Base-by-base conservation (phyloP, 2,329 filamentous ascomycete genomes). In the Aspergillus brunneoviolaceus region DNA sequence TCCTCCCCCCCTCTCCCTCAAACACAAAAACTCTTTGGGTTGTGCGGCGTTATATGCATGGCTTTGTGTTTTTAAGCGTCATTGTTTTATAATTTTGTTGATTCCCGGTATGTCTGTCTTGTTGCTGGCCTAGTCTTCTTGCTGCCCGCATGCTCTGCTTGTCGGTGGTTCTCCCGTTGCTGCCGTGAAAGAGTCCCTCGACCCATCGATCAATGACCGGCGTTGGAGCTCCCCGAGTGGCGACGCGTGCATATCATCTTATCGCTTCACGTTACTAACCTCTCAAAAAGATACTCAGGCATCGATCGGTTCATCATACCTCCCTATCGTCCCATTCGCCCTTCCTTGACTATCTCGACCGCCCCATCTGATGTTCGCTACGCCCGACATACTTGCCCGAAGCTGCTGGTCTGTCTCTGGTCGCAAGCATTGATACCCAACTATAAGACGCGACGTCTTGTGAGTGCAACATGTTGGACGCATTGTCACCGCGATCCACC, bases 401-500 rank as follows among this genome's bases (percentile, higher is more conserved):
- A 14, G 57, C 48, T 54, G 49, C 47, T 49, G 49, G 56, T 23
- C 42, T 11, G 35, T 53, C 51, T 12, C 35, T 55, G 52, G 50
- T 48, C 52, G 21, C 25, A 12, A 49, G n/a, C 25, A 48, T 55
- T 55, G 42, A 49, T 55, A 55, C 31, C 58, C 23, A 53, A 52
- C n/a, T 45, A 27, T 51, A 58, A 33, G 39, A 27, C 27, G 53
- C 49, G 16, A 19, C 11, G 16, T 50, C 47, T 45, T 51, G 27
- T 45, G 47, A 56, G 55, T n/a, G n/a, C 61, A 74, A 62, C 59
- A 80, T 81, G 39, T n/a, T 45, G 78, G 78, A 81, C 70, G 77
- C 80, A 42, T 69, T 82, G 50, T 81, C 80, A 31, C 80, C 80
- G 54, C 77, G 79, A 54, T 78, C 80, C 53, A 77, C 78, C 47